These are phyloP conservation scores for Fusarium redolens DNA, from an alignment of 2,329 filamentous ascomycete species.

Conservation along the genomic window DNA sequence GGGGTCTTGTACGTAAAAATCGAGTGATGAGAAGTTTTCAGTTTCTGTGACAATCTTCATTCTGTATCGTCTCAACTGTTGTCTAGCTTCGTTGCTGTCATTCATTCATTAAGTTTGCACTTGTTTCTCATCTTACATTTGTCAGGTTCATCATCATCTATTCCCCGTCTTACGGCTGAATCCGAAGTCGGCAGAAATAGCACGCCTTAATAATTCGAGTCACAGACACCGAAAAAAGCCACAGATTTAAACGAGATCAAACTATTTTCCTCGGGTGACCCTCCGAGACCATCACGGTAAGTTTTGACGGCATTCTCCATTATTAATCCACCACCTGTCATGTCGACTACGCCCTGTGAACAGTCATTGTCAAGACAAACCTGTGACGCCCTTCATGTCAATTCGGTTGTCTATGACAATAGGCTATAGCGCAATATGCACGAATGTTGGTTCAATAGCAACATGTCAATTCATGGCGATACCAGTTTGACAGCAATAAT, in stretches of 20 bases:
- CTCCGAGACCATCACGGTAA: conserved; percentile 2
- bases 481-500: neutral
- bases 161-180: neutral
- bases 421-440: conserved; percentile 9
- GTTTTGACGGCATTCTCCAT: conserved; percentile 20
- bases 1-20: conserved; percentile 36
- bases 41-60: neutral
- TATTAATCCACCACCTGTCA: conserved; percentile 36
- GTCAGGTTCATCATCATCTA: conserved; percentile 2
- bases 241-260: conserved; percentile 19
- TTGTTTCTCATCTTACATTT: conserved; percentile 10
- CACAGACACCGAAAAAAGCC: conserved; percentile 29
- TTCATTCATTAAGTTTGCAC: neutral
- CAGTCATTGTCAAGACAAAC: neutral
- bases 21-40: neutral
- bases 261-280: neutral
- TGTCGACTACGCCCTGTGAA: conserved; percentile 34
- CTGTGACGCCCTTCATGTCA: conserved; percentile 11
- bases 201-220: conserved; percentile 7
- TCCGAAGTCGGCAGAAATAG: conserved; percentile 19
- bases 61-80: neutral
- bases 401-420: neutral
- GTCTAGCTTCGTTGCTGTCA: neutral
- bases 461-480: neutral
- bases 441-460: neutral